phyloP scores from a whole-genome alignment of 768 basidiomycete genomes.

The Amyloporia xantha region DNA sequence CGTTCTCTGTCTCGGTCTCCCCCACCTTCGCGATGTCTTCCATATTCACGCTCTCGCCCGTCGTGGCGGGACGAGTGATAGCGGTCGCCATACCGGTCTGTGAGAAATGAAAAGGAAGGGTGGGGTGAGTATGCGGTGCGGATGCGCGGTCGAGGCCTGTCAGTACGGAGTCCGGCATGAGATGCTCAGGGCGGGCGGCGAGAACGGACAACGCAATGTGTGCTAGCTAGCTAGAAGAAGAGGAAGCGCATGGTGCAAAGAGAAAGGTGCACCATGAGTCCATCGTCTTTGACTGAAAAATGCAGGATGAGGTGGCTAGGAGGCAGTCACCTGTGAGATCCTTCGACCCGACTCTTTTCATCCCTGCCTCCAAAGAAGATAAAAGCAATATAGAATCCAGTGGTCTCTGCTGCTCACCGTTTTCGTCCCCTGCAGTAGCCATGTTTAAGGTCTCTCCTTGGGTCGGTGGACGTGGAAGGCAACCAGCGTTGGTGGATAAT shows the following conservation, averaged over 20 bases:
- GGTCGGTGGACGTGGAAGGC: neutral
- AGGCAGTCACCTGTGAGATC: constrained; percentile 13
- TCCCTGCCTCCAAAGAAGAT: constrained; percentile 21
- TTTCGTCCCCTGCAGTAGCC: constrained; percentile 12
- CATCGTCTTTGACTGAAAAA: constrained; percentile 35
- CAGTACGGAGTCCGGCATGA: constrained; percentile 24
- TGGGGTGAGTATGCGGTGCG: constrained; percentile 21
- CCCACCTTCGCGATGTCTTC: constrained; percentile 25
- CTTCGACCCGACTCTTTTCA: constrained; percentile 9
- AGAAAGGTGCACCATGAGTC: constrained; percentile 56
- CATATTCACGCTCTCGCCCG: constrained; percentile 23
- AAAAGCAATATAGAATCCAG: constrained; percentile 9
- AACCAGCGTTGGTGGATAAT: no score
- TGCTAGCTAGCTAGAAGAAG: constrained; percentile 63
- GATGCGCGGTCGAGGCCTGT: constrained; percentile 23
- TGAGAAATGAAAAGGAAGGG: constrained; percentile 33
- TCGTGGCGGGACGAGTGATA: constrained; percentile 28
- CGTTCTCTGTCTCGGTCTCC: constrained; percentile 16
- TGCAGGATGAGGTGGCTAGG: constrained; percentile 29
- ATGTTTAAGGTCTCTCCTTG: constrained; percentile 3
- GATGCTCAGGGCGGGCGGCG: constrained; percentile 7
- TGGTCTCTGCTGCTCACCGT: constrained; percentile 12
- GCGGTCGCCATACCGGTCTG: constrained; percentile 54
- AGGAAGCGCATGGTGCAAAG: constrained; percentile 37
- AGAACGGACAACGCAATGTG: constrained; percentile 8